These are phyloP conservation scores for Cytospora schulzeri DNA, from an alignment of 2,329 filamentous ascomycete species.

Conservation along the genomic window DNA sequence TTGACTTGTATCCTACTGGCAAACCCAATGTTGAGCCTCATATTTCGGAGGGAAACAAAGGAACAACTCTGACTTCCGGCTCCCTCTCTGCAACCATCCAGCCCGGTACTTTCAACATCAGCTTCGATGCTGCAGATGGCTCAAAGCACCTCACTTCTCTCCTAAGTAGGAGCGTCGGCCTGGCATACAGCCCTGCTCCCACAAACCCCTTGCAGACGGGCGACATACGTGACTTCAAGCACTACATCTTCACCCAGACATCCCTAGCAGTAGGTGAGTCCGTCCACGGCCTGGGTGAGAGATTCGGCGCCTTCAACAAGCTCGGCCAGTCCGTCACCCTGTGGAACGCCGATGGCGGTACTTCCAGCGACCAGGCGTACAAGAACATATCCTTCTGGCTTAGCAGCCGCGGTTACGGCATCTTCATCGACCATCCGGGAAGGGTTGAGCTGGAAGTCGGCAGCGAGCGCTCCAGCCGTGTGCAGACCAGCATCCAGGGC, in stretches of 20 bases:
- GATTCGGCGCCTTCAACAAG: slow-evolving; percentile 77
- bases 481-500: slow-evolving; percentile 69
- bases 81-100: slow-evolving; percentile 54
- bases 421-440: slow-evolving; percentile 73
- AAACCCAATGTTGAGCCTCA: slow-evolving; percentile 44
- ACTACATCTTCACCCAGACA: slow-evolving; percentile 61
- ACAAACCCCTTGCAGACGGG: slow-evolving; percentile 55
- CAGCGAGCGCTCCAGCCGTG: slow-evolving; percentile 69
- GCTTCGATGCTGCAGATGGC: slow-evolving; percentile 53
- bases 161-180: slow-evolving; percentile 55
- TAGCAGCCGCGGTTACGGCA: slow-evolving; percentile 72
- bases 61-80: slow-evolving; percentile 55
- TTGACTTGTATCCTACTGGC: slow-evolving; percentile 59
- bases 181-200: slow-evolving; percentile 58
- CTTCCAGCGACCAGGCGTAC: slow-evolving; percentile 70
- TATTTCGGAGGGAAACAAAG: slow-evolving; percentile 44
- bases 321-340: slow-evolving; percentile 70
- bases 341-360: slow-evolving; percentile 66
- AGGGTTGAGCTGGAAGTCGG: slow-evolving; percentile 73
- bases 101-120: slow-evolving; percentile 55
- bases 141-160: slow-evolving; percentile 57
- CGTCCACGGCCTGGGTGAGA: slow-evolving; percentile 73
- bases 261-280: slow-evolving; percentile 62
- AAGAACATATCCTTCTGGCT: slow-evolving; percentile 73
- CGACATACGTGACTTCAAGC: slow-evolving; percentile 54